Conservation (phyloP, 2,329 filamentous ascomycete species). For the Thielaviopsis cerberus region DNA sequence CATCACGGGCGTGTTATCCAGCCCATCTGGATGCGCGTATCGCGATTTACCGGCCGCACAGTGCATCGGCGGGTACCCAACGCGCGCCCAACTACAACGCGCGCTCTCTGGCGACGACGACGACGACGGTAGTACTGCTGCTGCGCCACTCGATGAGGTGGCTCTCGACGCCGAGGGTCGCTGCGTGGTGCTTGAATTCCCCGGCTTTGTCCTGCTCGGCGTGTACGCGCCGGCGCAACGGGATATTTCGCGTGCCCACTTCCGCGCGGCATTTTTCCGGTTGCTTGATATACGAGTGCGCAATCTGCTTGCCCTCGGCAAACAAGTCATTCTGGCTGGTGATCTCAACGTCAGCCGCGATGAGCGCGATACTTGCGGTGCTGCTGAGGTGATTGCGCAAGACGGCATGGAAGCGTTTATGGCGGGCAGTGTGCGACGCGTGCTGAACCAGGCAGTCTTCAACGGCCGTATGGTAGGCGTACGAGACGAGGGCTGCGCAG, state of each 20-base stretch:
- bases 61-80: constrained; percentile 80
- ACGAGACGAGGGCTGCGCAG: constrained; percentile 49
- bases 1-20: constrained; percentile 57
- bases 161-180: constrained; percentile 78
- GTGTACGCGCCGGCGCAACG: constrained; percentile 83
- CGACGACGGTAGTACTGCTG: too few species aligned
- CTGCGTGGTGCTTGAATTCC: constrained; percentile 80
- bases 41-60: constrained; percentile 53
- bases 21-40: constrained; percentile 55
- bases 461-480: constrained; percentile 49
- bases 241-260: constrained; percentile 67
- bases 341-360: constrained; percentile 66
- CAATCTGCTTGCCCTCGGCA: constrained; percentile 63
- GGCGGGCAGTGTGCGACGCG: constrained; percentile 48
- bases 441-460: constrained; percentile 74
- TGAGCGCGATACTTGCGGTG: constrained; percentile 57
- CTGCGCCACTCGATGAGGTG: constrained; percentile 46
- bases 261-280: constrained; percentile 61
- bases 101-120: constrained; percentile 28
- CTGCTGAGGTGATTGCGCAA: constrained; percentile 51
- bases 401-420: constrained; percentile 52
- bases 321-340: constrained; percentile 68
- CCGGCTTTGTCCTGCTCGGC: constrained; percentile 81
- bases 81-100: constrained; percentile 49
- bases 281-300: constrained; percentile 68